Conservation (phyloP, 1,139 yeast genomes). For the Scheffersomyces parashehatae region DNA sequence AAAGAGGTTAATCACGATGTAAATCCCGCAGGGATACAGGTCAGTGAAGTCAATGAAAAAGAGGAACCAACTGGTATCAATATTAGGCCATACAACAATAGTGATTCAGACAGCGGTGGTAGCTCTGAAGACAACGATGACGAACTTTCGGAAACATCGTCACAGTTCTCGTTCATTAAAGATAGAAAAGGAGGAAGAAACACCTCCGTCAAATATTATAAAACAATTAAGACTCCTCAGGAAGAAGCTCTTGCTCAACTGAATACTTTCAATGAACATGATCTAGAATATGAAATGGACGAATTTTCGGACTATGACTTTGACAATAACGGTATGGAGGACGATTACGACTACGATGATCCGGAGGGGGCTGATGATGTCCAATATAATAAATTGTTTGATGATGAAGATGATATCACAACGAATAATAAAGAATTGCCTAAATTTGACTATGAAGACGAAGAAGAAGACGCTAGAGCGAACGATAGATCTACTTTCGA, state of each 20-base stretch:
- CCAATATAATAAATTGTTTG: slow-evolving; percentile 21
- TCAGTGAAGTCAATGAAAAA: slow-evolving; percentile 2
- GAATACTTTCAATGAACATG: slow-evolving; percentile 29
- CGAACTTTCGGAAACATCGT: slow-evolving; percentile 33
- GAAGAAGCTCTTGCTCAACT: slow-evolving; percentile 7
- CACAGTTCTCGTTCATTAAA: slow-evolving; percentile 61
- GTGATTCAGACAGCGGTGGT: slow-evolving; percentile 12
- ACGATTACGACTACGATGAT: slow-evolving; percentile 41
- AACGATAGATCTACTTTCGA: too few species aligned
- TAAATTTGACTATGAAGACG: too few species aligned
- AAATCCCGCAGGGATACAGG: background rate
- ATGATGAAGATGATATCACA: slow-evolving; percentile 15
- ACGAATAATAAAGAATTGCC: too few species aligned
- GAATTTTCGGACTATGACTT: slow-evolving; percentile 44
- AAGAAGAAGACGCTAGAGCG: too few species aligned
- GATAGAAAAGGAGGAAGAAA: slow-evolving; percentile 59
- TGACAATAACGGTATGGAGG: slow-evolving; percentile 46
- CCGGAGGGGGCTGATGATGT: slow-evolving; percentile 51
- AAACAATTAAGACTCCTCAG: slow-evolving; percentile 30
- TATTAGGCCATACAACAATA: slow-evolving; percentile 7
- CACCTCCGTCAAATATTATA: slow-evolving; percentile 62
- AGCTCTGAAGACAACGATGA: slow-evolving; percentile 14
- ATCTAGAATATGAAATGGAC: slow-evolving; percentile 37
- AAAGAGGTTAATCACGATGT: too few species aligned
- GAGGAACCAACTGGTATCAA: background rate